These are phyloP conservation scores for Schrenkiella parvula DNA, from an alignment of 345 rosid species.

Conservation along the genomic window DNA sequence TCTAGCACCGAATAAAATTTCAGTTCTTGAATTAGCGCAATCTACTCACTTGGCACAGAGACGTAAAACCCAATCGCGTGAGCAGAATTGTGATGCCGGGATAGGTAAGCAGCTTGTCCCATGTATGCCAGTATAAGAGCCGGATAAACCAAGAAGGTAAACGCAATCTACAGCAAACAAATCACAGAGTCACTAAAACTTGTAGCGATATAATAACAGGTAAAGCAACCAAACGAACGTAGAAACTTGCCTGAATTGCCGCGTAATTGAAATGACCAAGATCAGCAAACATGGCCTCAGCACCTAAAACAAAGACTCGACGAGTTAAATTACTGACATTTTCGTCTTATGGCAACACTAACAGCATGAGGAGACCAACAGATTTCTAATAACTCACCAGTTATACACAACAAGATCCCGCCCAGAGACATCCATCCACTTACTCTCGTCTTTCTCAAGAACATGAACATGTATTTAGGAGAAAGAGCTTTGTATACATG, in stretches of 20 bases:
- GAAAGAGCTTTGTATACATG: constrained; percentile 87
- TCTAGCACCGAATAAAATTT: not conserved
- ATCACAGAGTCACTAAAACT: not conserved
- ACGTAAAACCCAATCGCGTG: constrained; percentile 74
- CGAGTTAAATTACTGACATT: not conserved
- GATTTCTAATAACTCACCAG: constrained; percentile 48
- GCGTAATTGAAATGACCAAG: constrained; percentile 95
- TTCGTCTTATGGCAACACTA: not conserved
- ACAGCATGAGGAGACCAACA: not conserved
- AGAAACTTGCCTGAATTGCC: constrained; percentile 71
- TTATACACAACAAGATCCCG: constrained; percentile 90
- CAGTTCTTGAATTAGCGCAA: constrained; percentile 7
- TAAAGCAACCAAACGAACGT: not conserved
- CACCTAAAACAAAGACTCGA: constrained; percentile 54
- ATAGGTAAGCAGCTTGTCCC: constrained; percentile 99
- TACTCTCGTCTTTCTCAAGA: constrained; percentile 84
- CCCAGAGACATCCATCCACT: constrained; percentile 99
- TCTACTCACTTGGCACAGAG: constrained; percentile 79
- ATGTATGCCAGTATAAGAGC: constrained; percentile 96
- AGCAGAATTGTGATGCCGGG: constrained; percentile 68
- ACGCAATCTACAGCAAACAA: constrained; percentile 64
- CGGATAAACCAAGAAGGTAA: constrained; percentile 93
- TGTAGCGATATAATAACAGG: not conserved
- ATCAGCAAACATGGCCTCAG: constrained; percentile 99
- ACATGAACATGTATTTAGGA: constrained; percentile 96